Evolutionary conservation across 345 rosid genomes (phyloP), one percentile per base, ranked within the genome.

Genomic region (Salix exigua): DNA sequence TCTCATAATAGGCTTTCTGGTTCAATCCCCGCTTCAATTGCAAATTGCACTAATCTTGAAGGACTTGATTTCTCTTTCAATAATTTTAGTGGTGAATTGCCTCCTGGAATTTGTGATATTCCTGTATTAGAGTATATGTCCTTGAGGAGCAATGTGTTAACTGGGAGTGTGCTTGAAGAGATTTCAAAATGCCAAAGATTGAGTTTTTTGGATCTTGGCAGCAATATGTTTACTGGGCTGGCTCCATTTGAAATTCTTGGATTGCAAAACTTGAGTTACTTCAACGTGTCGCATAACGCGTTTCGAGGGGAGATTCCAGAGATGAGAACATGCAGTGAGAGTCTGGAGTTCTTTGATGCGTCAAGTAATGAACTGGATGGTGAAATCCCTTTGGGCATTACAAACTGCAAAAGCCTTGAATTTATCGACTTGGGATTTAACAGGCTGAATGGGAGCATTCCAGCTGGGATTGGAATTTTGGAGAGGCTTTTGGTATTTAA

Each of bases 1-100:
- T 86, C 96, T 51, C 94, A 80, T 70, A 93, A 96, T 82, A 83
- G 81, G 64, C 87, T 96, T 75, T 87, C 91, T 4, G 96, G 98
- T 81, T 68, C 89, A 23, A 81, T 96, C 73, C 99, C 98, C 46
- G 82, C 25, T 69, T 89, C 97, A 19, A 83, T 96, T 7, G 77
- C 77, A n/a, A 93, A 89, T 40, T 96, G 98, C 79, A 73, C 82
- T 75, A 83, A 81, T 21, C 98, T 96, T 35, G 83, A 82, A 85
- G 98, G 99, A 2, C 88, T 96, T 82, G 95, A 96, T 83, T 90
- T 96, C 77, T 92, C 98, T 71, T 87, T 85, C 81, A 96, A 93
- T 83, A 78, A 77, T 72, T 90, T 96, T 63, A 83, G 76, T 14
- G 97, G 98, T 70, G 88, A 77, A 71, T 79, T 93, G 74, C 97